Base-by-base conservation (phyloP, 441 rosid species). In the Bruguiera hainesii region DNA sequence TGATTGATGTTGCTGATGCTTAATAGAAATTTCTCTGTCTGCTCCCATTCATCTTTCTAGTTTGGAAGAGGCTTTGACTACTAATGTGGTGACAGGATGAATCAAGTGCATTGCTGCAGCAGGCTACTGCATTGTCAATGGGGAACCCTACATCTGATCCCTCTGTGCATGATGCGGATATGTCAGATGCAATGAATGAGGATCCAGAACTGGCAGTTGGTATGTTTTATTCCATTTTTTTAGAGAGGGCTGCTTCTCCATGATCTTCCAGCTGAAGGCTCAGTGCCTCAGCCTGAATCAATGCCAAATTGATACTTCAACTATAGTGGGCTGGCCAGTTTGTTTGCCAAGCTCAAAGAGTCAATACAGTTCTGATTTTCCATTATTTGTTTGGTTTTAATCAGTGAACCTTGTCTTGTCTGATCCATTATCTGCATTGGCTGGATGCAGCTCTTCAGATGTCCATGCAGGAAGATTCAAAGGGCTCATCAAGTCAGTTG, bases 81-180 rank as follows among this genome's bases (percentile, higher is more conserved):
- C 56, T 62, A 59, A 52, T 66, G 19, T 55, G 62, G 51, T 72
- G 70, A 71, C 68, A 81, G 89, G 89, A 83, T 76, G 87, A 82
- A 35, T 87, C 79, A 42, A 79, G 81, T 65, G 77, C 85, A 30
- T 52, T 85, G 58, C 82, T 85, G 51, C 87, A 81, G 79, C 84
- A 80, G 68, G 93, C 93, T 56, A 79, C 86, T 66, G 88, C 90
- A 33, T 71, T 86, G 84, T 88, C 94, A 33, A 83, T 83, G 89
- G 82, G 82, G 68, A 78, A 75, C 49, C 77, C 89, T 50, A 74
- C 74, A 66, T 74, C 86, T 18, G 72, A 81, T 64, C 76, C 80
- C 53, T 68, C 79, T 65, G 62, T 60, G 37, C 87, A 74, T 33
- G 91, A 84, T 71, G 84, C 79, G 30, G 87, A 80, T 58, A 66